Conservation (phyloP, 345 rosid species). For the Heritiera fomes region DNA sequence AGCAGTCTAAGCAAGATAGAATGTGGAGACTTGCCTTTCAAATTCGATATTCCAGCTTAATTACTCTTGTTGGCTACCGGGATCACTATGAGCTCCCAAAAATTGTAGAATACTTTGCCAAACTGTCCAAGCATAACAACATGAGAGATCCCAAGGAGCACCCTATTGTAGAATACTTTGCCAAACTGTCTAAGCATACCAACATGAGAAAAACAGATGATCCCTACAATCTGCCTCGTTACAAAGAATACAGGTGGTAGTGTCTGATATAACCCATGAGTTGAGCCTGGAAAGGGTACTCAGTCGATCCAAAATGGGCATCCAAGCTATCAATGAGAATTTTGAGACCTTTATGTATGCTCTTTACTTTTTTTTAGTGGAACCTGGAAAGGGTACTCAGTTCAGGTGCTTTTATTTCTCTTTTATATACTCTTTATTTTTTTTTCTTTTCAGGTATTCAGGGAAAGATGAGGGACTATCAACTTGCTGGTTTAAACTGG, state of each 20-base stretch:
- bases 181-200: too few species aligned
- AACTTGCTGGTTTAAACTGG: conserved; percentile 97
- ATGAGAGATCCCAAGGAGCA: too few species aligned
- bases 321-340: not conserved
- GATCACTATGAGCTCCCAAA: not conserved
- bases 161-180: not conserved
- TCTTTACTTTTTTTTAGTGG: not conserved
- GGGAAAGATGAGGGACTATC: conserved; percentile 98
- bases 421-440: not conserved
- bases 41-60: too few species aligned
- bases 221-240: not conserved
- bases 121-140: too few species aligned
- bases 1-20: not conserved
- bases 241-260: not conserved
- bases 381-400: not conserved
- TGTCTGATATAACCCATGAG: not conserved
- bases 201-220: not conserved
- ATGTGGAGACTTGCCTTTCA: too few species aligned
- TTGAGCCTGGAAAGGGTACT: not conserved
- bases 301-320: not conserved
- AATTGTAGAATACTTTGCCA: too few species aligned
- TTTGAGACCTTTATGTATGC: not conserved
- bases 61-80: not conserved
- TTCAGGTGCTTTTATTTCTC: not conserved
- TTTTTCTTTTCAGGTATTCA: conserved; percentile 62